phyloP scores from a whole-genome alignment of 176 grass and related monocot genomes.

The Paspalum notatum region DNA sequence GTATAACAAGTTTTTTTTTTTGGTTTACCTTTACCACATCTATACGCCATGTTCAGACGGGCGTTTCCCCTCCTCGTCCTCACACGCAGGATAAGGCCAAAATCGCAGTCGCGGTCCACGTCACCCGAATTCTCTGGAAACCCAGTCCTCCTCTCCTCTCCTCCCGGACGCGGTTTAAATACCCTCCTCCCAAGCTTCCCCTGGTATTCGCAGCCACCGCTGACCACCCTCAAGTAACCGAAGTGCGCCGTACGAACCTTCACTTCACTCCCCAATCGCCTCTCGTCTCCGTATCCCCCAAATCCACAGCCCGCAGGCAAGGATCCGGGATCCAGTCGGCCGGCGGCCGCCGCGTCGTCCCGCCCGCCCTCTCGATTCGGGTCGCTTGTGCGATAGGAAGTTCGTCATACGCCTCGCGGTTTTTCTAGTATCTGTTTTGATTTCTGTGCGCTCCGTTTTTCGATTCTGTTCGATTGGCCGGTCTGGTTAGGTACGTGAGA shows the following conservation, averaged over 20 bases:
- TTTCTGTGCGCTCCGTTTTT: conserved; percentile 21
- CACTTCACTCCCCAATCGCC: neutral
- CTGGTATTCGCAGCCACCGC: neutral
- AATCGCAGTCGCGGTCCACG: conserved; percentile 21
- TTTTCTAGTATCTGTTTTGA: conserved; percentile 27
- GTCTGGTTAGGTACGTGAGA: conserved; percentile 27
- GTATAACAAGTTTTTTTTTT: too few relatives aligned
- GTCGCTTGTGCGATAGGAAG: conserved; percentile 53
- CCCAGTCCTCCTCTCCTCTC: neutral
- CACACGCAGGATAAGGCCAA: conserved; percentile 31
- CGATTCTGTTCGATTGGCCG: neutral
- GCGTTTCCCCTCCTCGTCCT: neutral
- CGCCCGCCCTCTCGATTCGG: conserved; percentile 38
- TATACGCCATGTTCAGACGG: neutral
- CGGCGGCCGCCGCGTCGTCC: conserved; percentile 28
- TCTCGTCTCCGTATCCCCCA: neutral
- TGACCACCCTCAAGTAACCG: neutral
- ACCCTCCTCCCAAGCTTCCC: neutral
- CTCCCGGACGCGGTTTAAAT: conserved; percentile 23
- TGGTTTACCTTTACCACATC: neutral
- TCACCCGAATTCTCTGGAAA: conserved; percentile 48
- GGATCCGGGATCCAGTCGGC: conserved; percentile 8
- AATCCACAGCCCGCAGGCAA: neutral
- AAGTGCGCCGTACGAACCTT: neutral
- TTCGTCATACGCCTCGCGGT: conserved; percentile 59